phyloP scores from a whole-genome alignment of 164 flowering plant genomes.

The Litsea cubeba region DNA sequence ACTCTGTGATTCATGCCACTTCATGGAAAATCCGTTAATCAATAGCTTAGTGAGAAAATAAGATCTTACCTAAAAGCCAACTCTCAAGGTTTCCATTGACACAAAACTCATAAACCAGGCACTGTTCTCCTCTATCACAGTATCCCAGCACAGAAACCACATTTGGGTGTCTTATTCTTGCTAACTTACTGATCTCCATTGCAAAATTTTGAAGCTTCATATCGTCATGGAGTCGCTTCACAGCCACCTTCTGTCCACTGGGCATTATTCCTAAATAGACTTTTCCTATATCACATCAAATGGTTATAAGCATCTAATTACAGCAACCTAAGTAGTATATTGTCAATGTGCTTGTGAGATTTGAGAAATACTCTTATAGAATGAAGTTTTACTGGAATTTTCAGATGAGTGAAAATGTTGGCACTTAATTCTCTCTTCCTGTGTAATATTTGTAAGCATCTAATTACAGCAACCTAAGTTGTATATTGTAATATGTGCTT shows the following conservation, averaged over 20 bases:
- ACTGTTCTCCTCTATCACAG: constrained; percentile 19
- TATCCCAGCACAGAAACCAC: constrained; percentile 19
- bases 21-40: neutral
- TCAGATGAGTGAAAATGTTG: neutral
- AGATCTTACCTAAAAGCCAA: constrained; percentile 16
- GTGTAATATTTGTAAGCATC: neutral
- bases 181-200: constrained; percentile 12
- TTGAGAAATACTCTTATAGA: no score
- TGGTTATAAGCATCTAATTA: neutral
- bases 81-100: constrained; percentile 14
- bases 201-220: constrained; percentile 10
- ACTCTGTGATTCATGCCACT: neutral
- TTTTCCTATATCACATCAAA: constrained; percentile 12
- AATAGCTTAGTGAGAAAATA: neutral
- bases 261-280: constrained; percentile 22
- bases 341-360: no score
- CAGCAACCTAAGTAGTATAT: neutral
- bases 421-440: neutral
- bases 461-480: neutral
- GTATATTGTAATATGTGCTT: neutral
- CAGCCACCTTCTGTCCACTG: constrained; percentile 25
- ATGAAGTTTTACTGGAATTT: no score
- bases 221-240: constrained; percentile 14
- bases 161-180: constrained; percentile 26
- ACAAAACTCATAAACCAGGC: constrained; percentile 28